Conservation (phyloP, 2,329 filamentous ascomycete genomes). For the Hymenoscyphus salicellus region DNA sequence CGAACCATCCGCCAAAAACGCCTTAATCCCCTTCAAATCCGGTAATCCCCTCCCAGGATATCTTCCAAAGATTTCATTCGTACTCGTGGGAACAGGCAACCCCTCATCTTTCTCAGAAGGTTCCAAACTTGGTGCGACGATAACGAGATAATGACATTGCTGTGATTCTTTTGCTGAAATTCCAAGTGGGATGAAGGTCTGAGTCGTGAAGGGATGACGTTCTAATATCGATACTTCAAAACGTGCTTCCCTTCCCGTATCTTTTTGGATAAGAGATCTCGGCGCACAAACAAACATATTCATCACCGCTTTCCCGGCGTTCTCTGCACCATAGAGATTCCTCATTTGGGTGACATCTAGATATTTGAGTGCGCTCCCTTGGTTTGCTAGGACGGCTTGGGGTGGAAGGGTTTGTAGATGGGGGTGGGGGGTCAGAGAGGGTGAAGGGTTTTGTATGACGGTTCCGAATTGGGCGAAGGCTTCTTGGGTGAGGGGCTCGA, state of each 20-base stretch:
- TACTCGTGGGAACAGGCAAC: conserved; percentile 40
- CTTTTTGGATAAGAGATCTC: conserved; percentile 46
- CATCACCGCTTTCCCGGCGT: conserved; percentile 61
- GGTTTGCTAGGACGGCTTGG: conserved; percentile 66
- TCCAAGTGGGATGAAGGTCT: conserved; percentile 83
- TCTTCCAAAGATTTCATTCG: neutral
- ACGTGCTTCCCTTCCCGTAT: conserved; percentile 31
- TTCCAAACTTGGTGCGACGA: conserved; percentile 78
- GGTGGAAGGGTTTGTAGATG: conserved; percentile 34
- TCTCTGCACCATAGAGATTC: conserved; percentile 62
- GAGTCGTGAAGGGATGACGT: conserved; percentile 88
- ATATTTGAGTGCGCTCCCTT: conserved; percentile 86
- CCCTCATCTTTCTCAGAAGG: conserved; percentile 37
- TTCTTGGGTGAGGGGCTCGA: conserved; percentile 63
- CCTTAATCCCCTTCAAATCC: conserved; percentile 66
- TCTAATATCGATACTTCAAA: conserved; percentile 77
- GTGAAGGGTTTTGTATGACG: conserved; percentile 71
- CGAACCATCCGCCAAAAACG: conserved; percentile 72
- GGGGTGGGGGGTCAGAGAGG: conserved; percentile 50
- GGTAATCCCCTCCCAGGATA: conserved; percentile 50
- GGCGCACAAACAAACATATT: conserved; percentile 88
- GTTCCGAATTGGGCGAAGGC: conserved; percentile 79
- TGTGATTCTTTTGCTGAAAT: conserved; percentile 43
- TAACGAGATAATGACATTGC: conserved; percentile 68
- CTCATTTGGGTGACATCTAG: conserved; percentile 70